These are phyloP conservation scores for Madurella fahalii DNA, from an alignment of 2,329 filamentous ascomycete species.

Conservation along the genomic window DNA sequence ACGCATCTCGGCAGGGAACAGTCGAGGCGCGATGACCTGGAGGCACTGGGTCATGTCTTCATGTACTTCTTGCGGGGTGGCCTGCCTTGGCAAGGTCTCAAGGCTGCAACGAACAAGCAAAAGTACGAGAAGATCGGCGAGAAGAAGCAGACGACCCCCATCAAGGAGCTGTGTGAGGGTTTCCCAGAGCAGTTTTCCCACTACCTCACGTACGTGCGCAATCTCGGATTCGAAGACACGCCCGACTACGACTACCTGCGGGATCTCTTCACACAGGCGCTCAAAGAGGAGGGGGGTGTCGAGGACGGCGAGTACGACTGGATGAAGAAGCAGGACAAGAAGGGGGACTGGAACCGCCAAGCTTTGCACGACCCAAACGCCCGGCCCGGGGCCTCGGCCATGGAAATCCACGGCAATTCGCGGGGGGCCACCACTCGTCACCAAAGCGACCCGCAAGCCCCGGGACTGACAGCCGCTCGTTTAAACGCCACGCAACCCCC, in stretches of 20 bases:
- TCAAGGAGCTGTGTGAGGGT: constrained; percentile 94
- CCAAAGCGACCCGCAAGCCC: constrained; percentile 51
- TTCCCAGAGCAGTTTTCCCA: constrained; percentile 98
- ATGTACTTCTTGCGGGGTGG: constrained; percentile 71
- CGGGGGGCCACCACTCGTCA: constrained; percentile 62
- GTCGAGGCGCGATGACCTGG: constrained; percentile 90
- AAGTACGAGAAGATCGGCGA: constrained; percentile 99
- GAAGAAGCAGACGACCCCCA: constrained; percentile 97
- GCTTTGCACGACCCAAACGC: constrained; percentile 72
- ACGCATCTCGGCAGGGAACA: constrained; percentile 96
- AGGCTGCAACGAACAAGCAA: constrained; percentile 79
- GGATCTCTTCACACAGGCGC: constrained; percentile 90
- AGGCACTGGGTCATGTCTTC: constrained; percentile 75
- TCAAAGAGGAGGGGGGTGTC: constrained; percentile 90
- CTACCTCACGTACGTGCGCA: constrained; percentile 94
- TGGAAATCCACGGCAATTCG: constrained; percentile 75
- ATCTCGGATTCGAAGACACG: constrained; percentile 96
- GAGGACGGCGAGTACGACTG: constrained; percentile 99
- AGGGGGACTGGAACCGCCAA: constrained; percentile 73
- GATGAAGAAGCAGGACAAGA: constrained; percentile 87
- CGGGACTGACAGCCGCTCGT: constrained; percentile 71
- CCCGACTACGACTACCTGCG: constrained; percentile 98
- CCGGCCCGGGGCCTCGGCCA: constrained; percentile 75
- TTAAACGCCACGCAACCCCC: constrained; percentile 92
- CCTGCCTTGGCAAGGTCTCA: constrained; percentile 68